phyloP scores from a whole-genome alignment of 2,329 filamentous ascomycete species.

The Knufia fluminis region DNA sequence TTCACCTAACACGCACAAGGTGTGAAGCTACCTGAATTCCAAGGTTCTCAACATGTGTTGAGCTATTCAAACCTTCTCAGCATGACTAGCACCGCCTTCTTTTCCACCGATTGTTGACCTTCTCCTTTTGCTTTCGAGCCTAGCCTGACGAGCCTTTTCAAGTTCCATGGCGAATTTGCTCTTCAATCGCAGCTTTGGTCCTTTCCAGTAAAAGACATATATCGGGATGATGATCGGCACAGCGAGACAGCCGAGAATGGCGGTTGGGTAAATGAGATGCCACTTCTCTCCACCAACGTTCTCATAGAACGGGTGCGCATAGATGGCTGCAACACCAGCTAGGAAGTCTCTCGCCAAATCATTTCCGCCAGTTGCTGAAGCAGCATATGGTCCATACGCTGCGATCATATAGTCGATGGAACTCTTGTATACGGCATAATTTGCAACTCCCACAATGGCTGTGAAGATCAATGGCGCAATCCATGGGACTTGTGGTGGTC shows the following conservation, averaged over 20 bases:
- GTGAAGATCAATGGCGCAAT: constrained; percentile 53
- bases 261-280: constrained; percentile 36
- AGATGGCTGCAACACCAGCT: constrained; percentile 52
- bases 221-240: constrained; percentile 53
- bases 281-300: constrained; percentile 40
- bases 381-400: constrained; percentile 54
- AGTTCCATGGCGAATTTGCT: constrained; percentile 57
- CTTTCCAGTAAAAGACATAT: constrained; percentile 58
- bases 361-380: constrained; percentile 57
- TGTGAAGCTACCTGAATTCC: constrained; percentile 2
- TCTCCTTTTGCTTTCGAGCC: constrained; percentile 15
- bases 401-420: constrained; percentile 62
- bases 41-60: too few relatives aligned
- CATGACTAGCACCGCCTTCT: constrained; percentile 2
- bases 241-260: constrained; percentile 52
- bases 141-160: constrained; percentile 34
- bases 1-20: too few relatives aligned
- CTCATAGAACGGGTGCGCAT: constrained; percentile 43
- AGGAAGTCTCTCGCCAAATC: constrained; percentile 56
- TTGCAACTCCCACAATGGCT: constrained; percentile 50
- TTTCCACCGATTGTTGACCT: constrained; percentile 4
- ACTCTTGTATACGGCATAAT: constrained; percentile 42
- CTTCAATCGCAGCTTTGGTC: constrained; percentile 46
- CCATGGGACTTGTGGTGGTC: constrained; percentile 48
- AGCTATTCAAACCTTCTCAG: constrained; percentile 14